Base-by-base conservation (phyloP, 257 asterid species). In the Solanum habrochaites region DNA sequence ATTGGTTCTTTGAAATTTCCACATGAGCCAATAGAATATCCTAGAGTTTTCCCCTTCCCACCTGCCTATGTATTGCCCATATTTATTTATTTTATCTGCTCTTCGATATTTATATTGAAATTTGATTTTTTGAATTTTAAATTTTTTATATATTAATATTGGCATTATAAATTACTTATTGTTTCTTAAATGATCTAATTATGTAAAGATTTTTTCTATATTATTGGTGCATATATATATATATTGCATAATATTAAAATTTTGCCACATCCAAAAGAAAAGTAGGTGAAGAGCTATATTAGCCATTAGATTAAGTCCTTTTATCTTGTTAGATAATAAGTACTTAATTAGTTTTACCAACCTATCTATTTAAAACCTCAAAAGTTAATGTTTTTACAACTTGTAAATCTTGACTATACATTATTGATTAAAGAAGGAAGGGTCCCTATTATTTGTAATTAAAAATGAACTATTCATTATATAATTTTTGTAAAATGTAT, bases 21-120 rank as follows among this genome's bases (percentile, higher is more conserved):
- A 77, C 5, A 35, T 15, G 47, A 84, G 62, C 86, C 89, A 87
- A 82, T 73, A 62, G 78, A 89, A 89, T 89, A 72, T 66, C 70
- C 87, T 64, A 72, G 89, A 84, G 58, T 42, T 75, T n/a, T 42
- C 83, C 23, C 13, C 60, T 74, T 75, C 52, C 45, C 20, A 5
- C 35, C 7, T 66, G 6, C 23, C 3, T 6, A 2, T 11, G 11
- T 72, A 4, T 8, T 4, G 6, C 8, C 16, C 2, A 35, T 18
- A 2, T 9, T 18, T 7, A 16, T 6, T 16, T 49, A 15, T 49
- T 49, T 1, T 3, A 47, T 12, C 7, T 13, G 0, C 1, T 2
- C 58, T 49, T 47, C 2, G 14, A 1, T 47, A 47, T 47, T 1
- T 16, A 0, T 0, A 52, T 56, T 7, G 2, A 18, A 56, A 1